Percentiles rank a stretch among this genome's conserved stretches.
Evolutionary conservation across 225 moss, liverwort and hornwort genomes (phyloP).

Genomic region (Polytrichum commune): DNA sequence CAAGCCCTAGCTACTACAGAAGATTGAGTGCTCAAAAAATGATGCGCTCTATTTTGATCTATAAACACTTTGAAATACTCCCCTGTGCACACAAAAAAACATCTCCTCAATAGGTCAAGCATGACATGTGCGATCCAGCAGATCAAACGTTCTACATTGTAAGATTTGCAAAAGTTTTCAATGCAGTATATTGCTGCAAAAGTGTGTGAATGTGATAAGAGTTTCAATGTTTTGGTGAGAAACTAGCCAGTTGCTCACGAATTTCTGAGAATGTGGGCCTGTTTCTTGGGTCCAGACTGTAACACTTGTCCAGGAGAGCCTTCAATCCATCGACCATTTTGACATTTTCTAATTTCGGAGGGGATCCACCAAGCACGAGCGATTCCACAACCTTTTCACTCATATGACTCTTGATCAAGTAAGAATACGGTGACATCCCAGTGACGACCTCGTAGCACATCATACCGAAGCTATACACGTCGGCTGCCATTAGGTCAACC

Average conservation of each 20-base stretch:
- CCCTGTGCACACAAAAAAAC: too few relatives aligned
- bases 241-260: background rate
- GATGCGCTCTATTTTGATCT: too few relatives aligned
- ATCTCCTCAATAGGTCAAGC: too few relatives aligned
- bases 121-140: too few relatives aligned
- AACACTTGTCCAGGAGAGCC: background rate
- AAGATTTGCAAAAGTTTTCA: too few relatives aligned
- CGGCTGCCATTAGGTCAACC: constrained; percentile 25
- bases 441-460: constrained; percentile 33
- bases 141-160: too few relatives aligned
- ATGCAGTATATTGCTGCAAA: too few relatives aligned
- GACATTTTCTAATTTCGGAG: constrained; percentile 1
- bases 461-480: constrained; percentile 40
- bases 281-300: background rate
- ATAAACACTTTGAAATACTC: too few relatives aligned
- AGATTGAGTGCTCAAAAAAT: too few relatives aligned
- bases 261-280: constrained; percentile 5
- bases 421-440: constrained; percentile 14
- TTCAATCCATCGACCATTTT: background rate
- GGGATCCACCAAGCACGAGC: background rate
- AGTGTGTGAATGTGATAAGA: background rate
- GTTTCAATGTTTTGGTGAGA: background rate
- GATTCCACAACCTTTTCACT: background rate
- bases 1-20: too few relatives aligned
- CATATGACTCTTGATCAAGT: background rate